Conservation (phyloP, 2,329 filamentous ascomycete genomes). For the Curvularia lunata region DNA sequence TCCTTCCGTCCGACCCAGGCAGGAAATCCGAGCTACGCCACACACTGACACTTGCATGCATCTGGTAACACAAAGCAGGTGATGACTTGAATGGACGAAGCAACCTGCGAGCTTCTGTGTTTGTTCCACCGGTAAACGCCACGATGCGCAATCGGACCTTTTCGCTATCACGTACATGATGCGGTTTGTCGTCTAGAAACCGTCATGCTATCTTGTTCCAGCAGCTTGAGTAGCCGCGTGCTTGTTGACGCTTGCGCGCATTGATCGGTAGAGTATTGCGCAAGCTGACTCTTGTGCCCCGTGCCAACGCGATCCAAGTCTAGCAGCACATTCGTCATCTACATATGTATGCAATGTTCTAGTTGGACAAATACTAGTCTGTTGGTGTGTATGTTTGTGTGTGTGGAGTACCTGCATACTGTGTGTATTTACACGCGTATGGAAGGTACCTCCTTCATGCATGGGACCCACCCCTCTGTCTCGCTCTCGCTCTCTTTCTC, state of each 20-base stretch:
- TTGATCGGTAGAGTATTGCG: slow-evolving; percentile 1
- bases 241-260: background rate
- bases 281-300: slow-evolving; percentile 5
- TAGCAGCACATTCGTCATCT: background rate
- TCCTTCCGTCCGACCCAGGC: slow-evolving; percentile 15
- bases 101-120: background rate
- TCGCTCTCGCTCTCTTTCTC: background rate
- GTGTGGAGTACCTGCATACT: background rate
- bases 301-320: background rate
- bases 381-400: background rate
- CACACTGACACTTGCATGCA: slow-evolving; percentile 5
- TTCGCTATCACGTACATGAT: slow-evolving; percentile 8
- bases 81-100: background rate
- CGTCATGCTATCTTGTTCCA: background rate
- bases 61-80: slow-evolving; percentile 3
- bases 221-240: background rate
- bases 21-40: slow-evolving; percentile 15
- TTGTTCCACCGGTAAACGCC: slow-evolving; percentile 1
- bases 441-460: background rate
- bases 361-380: background rate
- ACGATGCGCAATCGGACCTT: slow-evolving; percentile 7
- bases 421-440: background rate
- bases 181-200: background rate
- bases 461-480: background rate
- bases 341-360: background rate